phyloP scores from a whole-genome alignment of 2,329 filamentous ascomycete genomes.

The Iodosphaeria phyllophila region DNA sequence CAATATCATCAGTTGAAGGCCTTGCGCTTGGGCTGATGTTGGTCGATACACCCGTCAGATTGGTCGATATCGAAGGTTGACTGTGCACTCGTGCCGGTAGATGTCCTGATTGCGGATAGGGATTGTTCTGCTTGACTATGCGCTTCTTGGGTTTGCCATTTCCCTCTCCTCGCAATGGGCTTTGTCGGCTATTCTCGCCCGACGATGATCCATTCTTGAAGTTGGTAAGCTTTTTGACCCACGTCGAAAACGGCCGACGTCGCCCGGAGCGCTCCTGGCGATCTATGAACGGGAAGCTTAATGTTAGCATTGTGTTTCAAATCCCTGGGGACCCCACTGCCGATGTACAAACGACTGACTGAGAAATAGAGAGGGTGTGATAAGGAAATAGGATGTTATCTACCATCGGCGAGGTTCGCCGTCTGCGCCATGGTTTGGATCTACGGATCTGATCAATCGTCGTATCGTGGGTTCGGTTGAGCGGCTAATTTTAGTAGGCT shows the following conservation, averaged over 20 bases:
- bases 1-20: no score
- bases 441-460: no score
- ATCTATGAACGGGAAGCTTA: slow-evolving; percentile 33
- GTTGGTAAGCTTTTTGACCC: slow-evolving; percentile 85
- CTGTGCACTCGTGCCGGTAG: slow-evolving; percentile 23
- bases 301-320: no score
- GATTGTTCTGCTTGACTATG: slow-evolving; percentile 57
- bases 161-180: slow-evolving; percentile 21
- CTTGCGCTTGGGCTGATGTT: slow-evolving; percentile 37
- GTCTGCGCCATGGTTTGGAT: no score
- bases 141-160: slow-evolving; percentile 36
- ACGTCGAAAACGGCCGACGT: slow-evolving; percentile 73
- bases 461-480: no score
- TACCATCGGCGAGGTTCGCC: no score
- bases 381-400: no score
- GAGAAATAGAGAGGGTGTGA: no score
- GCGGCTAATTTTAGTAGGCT: no score
- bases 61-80: slow-evolving; percentile 36
- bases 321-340: no score
- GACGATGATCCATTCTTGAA: slow-evolving; percentile 56
- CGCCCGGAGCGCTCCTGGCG: slow-evolving; percentile 42
- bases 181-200: slow-evolving; percentile 23
- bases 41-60: slow-evolving; percentile 26
- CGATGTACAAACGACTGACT: no score
- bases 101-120: slow-evolving; percentile 71